Conservation (phyloP, 345 rosid species). For the Eucalyptus pauciflora region DNA sequence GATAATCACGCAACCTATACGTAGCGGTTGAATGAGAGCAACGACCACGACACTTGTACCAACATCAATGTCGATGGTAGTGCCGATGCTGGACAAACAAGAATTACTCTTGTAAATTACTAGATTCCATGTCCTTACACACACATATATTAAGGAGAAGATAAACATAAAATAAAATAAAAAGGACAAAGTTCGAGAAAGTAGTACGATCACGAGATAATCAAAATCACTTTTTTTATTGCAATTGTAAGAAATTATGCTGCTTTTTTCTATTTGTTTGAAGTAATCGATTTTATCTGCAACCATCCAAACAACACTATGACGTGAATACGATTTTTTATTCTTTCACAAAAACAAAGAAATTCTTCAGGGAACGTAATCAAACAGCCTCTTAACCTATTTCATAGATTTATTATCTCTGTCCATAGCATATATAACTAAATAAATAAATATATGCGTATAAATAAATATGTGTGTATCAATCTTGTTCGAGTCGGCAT, state of each 20-base stretch:
- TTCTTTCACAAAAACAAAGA: not conserved
- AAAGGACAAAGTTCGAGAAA: not conserved
- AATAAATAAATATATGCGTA: too few species aligned
- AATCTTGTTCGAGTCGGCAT: not conserved
- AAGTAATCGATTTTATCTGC: not conserved
- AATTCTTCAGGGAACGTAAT: not conserved
- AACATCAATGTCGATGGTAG: not conserved
- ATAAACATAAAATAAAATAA: too few species aligned
- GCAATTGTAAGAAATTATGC: not conserved
- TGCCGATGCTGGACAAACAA: not conserved
- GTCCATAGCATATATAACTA: too few species aligned
- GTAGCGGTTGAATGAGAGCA: not conserved
- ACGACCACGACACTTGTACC: not conserved
- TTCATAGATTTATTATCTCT: not conserved
- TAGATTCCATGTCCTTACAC: not conserved
- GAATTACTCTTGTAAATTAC: not conserved
- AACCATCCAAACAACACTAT: not conserved
- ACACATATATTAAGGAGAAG: not conserved
- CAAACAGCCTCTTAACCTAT: too few species aligned
- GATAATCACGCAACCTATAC: not conserved
- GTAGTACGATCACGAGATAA: not conserved
- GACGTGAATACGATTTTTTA: accelerated
- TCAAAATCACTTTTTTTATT: not conserved
- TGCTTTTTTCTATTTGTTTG: not conserved
- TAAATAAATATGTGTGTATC: not conserved